phyloP scores from a whole-genome alignment of 2,329 filamentous ascomycete species.

The Neonectria sp. region DNA sequence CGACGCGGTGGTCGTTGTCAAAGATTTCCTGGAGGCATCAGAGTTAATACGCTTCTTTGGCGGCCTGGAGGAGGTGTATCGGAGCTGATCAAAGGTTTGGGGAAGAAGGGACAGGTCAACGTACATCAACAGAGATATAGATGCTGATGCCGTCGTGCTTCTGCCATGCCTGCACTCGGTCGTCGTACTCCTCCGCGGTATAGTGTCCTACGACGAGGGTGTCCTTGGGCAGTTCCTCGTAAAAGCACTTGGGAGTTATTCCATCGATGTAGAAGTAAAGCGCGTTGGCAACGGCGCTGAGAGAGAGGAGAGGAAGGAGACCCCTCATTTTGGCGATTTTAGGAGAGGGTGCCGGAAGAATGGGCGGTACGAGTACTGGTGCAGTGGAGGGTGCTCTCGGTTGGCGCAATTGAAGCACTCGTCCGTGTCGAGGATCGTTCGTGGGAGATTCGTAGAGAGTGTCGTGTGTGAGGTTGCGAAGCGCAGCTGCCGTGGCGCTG shows the following conservation, averaged over 20 bases:
- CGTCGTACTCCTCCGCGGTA: slow-evolving; percentile 87
- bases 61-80: neutral
- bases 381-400: slow-evolving; percentile 17
- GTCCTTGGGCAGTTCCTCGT: slow-evolving; percentile 97
- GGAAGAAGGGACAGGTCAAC: slow-evolving; percentile 44
- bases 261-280: slow-evolving; percentile 98
- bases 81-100: neutral
- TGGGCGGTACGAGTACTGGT: neutral
- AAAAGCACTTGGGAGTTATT: slow-evolving; percentile 92
- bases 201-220: slow-evolving; percentile 96
- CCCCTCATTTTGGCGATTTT: slow-evolving; percentile 65
- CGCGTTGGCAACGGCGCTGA: slow-evolving; percentile 79
- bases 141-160: slow-evolving; percentile 84
- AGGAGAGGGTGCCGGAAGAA: slow-evolving; percentile 6
- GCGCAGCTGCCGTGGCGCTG: slow-evolving; percentile 34
- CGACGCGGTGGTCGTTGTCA: slow-evolving; percentile 97
- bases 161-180: slow-evolving; percentile 76
- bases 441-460: slow-evolving; percentile 3
- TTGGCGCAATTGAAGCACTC: slow-evolving; percentile 36
- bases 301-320: slow-evolving; percentile 76
- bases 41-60: slow-evolving; percentile 20
- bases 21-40: slow-evolving; percentile 81
- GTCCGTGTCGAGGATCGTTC: slow-evolving; percentile 22
- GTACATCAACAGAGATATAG: slow-evolving; percentile 90
- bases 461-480: slow-evolving; percentile 32